Evolutionary conservation across 768 basidiomycete species (phyloP), one percentile per base, ranked within the genome.

Genomic region (Hortiboletus campestris): DNA sequence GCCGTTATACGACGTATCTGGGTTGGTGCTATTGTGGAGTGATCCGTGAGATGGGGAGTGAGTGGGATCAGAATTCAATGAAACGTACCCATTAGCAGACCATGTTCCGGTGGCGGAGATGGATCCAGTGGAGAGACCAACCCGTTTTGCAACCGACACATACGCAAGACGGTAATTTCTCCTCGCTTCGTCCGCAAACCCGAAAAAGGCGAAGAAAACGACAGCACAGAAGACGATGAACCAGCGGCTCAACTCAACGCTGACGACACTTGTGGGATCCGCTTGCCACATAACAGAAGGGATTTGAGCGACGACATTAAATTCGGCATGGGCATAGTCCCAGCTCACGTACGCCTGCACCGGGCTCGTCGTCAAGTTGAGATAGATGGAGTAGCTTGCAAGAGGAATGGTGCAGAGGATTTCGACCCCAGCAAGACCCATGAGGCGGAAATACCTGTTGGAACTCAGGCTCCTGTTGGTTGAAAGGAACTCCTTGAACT

Each of bases 191-290:
- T 84, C 84, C 4, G 83, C 83, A 47, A 87, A 82, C 0, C 85
- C 87, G 62, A 89, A 89, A 76, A 85, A 87, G 14, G 66, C 73
- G 63, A 88, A 89, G 74, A 89, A 88, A 41, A 82, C 17, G 52
- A 85, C 62, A 4, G 84, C 80, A 56, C 79, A 81, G 28, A 79
- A n/a, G 11, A 83, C 57, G 14, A 72, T 19, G 10, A 72, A 43
- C 78, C 80, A 84, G 28, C 85, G 78, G 22, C 58, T 71, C 17
- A 78, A 44, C 62, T 84, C 81, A 5, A 77, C 19, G 2, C 65
- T 59, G 9, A 57, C 31, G 2, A 66, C 67, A 6, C 32, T 14
- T 7, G 52, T 7, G 6, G 28, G n/a, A 41, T 59, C 55, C 17
- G 51, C 6, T 40, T 71, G 73, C 84, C 84, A 85, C 9, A 71